A percentile compares a stretch with the other conserved stretches of the same genome.
Evolutionary conservation across 176 grass and related monocot species (phyloP).

Genomic region (Calamus simplicifolius): DNA sequence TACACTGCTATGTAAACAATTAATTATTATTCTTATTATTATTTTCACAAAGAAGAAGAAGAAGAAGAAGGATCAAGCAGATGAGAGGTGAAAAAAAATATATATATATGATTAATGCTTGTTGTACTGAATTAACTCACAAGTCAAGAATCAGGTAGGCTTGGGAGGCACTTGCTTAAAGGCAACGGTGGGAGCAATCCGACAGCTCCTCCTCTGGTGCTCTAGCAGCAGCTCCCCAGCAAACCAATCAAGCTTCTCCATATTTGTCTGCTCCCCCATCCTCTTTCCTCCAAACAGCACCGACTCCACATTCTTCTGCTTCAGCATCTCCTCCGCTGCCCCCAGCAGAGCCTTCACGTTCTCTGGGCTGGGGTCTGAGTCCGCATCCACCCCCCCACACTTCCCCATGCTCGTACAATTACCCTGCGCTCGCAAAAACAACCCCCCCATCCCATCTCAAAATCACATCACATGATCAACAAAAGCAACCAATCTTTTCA

Average conservation of each 20-base stretch:
- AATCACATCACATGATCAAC: no score
- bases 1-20: constrained; percentile 65
- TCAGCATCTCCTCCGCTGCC: constrained; percentile 82
- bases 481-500: no score
- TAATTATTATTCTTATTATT: no score
- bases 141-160: no score
- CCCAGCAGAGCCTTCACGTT: constrained; percentile 55
- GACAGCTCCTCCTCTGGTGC: constrained; percentile 53
- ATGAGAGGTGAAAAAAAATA: constrained; percentile 19
- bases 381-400: constrained; percentile 34
- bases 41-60: no score
- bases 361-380: constrained; percentile 50
- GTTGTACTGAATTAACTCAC: no score
- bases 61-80: neutral
- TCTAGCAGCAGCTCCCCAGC: constrained; percentile 67
- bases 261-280: constrained; percentile 66
- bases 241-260: constrained; percentile 84
- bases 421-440: constrained; percentile 25
- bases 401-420: constrained; percentile 44
- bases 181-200: constrained; percentile 88
- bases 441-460: no score
- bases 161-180: constrained; percentile 63
- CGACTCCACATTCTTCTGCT: constrained; percentile 93
- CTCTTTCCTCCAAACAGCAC: constrained; percentile 77
- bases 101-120: no score